These are phyloP conservation scores for Nepenthes mirabilis DNA, from an alignment of 148 eudicot genomes.

Conservation along the genomic window DNA sequence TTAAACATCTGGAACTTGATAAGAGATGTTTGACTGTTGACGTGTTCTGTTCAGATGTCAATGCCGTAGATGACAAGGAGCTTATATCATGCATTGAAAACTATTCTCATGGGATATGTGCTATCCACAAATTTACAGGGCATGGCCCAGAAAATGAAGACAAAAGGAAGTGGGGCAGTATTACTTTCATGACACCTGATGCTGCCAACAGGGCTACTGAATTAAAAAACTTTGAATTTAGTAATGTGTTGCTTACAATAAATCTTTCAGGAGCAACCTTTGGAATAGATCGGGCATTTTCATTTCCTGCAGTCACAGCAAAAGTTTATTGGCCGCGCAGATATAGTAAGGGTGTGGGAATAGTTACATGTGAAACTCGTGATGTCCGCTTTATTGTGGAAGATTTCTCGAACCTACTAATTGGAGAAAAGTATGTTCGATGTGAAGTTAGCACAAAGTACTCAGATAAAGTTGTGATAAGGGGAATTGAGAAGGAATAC, in stretches of 20 bases:
- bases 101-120: slow-evolving; percentile 44
- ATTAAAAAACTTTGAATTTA: slow-evolving; percentile 25
- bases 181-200: slow-evolving; percentile 71
- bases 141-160: slow-evolving; percentile 33
- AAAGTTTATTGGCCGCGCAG: slow-evolving; percentile 90
- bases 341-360: slow-evolving; percentile 54
- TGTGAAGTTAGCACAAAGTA: slow-evolving; percentile 17
- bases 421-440: slow-evolving; percentile 37
- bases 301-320: slow-evolving; percentile 58
- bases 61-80: slow-evolving; percentile 55
- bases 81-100: slow-evolving; percentile 48
- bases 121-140: slow-evolving; percentile 34
- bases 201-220: slow-evolving; percentile 57
- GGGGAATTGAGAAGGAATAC: slow-evolving; percentile 46
- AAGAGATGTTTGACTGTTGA: slow-evolving; percentile 60
- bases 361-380: slow-evolving; percentile 42
- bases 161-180: slow-evolving; percentile 66
- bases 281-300: slow-evolving; percentile 42
- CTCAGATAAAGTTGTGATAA: slow-evolving; percentile 33
- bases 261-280: slow-evolving; percentile 33
- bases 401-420: slow-evolving; percentile 36
- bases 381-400: slow-evolving; percentile 36
- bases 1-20: slow-evolving; percentile 84
- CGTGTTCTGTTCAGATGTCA: slow-evolving; percentile 24
- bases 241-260: slow-evolving; percentile 35